Evolutionary conservation across 352 stramenopile genomes (phyloP).

Genomic region (Aphanomyces astaci): DNA sequence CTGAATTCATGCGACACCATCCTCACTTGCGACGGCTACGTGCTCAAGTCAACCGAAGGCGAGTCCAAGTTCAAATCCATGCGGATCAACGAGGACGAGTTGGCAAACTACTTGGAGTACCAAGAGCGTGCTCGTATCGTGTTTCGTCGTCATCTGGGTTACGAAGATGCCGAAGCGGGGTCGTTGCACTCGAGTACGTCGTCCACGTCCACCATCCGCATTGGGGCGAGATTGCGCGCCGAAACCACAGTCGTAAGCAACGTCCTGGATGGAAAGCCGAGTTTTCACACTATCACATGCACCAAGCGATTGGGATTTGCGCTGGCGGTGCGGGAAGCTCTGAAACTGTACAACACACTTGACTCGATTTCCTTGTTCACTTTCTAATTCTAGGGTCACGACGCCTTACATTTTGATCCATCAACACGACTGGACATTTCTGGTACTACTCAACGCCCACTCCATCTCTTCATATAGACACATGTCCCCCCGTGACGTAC

Average conservation of each 20-base stretch:
- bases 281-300: constrained; percentile 2
- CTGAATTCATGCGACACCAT: constrained; percentile 7
- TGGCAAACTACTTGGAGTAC: constrained; percentile 15
- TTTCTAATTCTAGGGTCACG: not conserved
- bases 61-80: constrained; percentile 21
- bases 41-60: not conserved
- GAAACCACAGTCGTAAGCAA: not conserved
- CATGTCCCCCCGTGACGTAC: too few species aligned
- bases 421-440: constrained; percentile 21
- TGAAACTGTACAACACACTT: constrained; percentile 18
- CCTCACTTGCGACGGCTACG: constrained; percentile 18
- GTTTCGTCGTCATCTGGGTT: constrained; percentile 4
- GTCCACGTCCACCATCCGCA: not conserved
- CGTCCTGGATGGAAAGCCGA: not conserved
- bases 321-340: constrained; percentile 15
- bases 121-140: not conserved
- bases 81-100: constrained; percentile 10
- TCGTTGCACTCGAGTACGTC: not conserved
- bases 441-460: too few species aligned
- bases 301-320: constrained; percentile 20
- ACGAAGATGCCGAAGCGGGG: not conserved
- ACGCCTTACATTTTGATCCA: constrained; percentile 21
- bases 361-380: not conserved
- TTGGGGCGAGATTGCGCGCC: not conserved
- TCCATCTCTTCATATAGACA: too few species aligned